Conservation (phyloP, 2,329 filamentous ascomycete genomes). For the Colletotrichum filicis region DNA sequence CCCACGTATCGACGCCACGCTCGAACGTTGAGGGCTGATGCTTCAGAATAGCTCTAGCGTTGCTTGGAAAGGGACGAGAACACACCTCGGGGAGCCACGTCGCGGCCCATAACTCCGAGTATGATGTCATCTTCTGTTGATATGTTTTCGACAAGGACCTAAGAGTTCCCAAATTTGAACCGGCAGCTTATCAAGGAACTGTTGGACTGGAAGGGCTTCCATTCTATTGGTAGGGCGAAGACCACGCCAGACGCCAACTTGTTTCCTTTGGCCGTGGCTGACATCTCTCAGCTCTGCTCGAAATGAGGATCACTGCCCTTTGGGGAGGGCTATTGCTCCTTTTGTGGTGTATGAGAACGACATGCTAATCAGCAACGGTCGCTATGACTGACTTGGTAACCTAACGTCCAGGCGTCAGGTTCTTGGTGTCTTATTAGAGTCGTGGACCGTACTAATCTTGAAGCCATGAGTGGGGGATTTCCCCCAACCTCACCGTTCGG, state of each 20-base stretch:
- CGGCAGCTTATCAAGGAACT: neutral
- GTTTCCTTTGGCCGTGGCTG: neutral
- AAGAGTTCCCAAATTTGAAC: neutral
- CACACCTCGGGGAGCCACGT: conserved; percentile 16
- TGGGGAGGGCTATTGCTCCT: neutral
- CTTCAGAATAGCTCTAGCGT: conserved; percentile 17
- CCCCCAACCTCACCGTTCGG: neutral
- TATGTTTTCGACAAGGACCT: neutral
- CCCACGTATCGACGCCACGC: conserved; percentile 14
- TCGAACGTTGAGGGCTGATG: conserved; percentile 17
- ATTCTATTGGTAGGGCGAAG: neutral
- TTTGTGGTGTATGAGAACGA: neutral
- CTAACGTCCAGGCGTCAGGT: neutral
- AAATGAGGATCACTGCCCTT: conserved; percentile 18
- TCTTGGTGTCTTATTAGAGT: neutral
- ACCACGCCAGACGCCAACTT: neutral
- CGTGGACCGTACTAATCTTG: neutral
- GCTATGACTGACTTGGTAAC: neutral
- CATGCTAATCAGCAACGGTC: conserved; percentile 20
- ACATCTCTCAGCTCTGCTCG: conserved; percentile 7
- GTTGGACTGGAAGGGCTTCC: neutral
- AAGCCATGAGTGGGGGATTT: neutral
- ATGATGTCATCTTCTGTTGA: conserved; percentile 25
- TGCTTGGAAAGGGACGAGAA: neutral
- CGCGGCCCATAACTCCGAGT: neutral